Conservation (phyloP, 306 rosid genomes). For the Herpetospermum pedunculosum region DNA sequence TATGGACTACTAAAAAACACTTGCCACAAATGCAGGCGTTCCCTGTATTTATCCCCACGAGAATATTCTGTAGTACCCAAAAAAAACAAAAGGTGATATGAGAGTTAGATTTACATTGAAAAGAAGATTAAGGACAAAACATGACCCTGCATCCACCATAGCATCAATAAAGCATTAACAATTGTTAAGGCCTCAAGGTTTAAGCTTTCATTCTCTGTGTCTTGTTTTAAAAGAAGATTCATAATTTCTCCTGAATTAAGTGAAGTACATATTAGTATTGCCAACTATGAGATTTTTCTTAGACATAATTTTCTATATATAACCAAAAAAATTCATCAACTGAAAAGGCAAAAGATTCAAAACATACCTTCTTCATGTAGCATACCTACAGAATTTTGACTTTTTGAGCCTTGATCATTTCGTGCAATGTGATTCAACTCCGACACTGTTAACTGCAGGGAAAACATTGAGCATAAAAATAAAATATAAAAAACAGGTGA, state of each 20-base stretch:
- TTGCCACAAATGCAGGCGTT: slow-evolving; percentile 67
- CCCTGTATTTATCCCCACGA: slow-evolving; percentile 14
- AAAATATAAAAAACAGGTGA: not conserved
- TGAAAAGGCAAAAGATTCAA: not conserved
- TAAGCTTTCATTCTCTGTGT: not conserved
- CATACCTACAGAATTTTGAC: not conserved
- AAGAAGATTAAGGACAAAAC: slow-evolving; percentile 4
- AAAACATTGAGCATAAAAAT: not conserved
- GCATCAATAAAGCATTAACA: not conserved
- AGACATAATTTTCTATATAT: not conserved
- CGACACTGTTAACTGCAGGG: slow-evolving; percentile 37
- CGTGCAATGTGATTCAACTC: slow-evolving; percentile 39
- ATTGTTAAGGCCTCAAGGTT: not conserved
- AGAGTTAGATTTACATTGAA: not conserved
- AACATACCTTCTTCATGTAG: slow-evolving; percentile 11
- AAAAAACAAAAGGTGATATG: not conserved
- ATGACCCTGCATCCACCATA: not conserved
- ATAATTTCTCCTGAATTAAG: not conserved
- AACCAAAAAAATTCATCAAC: not conserved
- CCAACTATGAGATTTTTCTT: not conserved
- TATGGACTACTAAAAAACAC: slow-evolving; percentile 52
- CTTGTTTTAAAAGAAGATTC: not conserved
- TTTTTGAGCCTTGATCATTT: not conserved
- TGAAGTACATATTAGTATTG: not conserved
- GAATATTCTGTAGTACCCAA: slow-evolving; percentile 15